Evolutionary conservation across 768 basidiomycete species (phyloP).

Genomic region (Phanerochaete sordida): DNA sequence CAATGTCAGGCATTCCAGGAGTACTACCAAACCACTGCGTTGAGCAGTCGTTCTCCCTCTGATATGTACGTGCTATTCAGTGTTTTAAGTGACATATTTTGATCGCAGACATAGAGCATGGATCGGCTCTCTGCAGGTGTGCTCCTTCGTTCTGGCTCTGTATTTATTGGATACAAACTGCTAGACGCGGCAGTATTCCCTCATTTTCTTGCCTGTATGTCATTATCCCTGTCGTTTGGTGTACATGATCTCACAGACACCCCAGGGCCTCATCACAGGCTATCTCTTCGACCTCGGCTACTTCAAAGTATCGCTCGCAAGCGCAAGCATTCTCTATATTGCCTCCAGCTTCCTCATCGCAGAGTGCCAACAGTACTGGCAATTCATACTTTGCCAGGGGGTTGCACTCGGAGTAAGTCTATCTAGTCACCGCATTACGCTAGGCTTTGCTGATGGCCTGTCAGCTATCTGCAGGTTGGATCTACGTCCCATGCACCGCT

Average conservation of each 20-base stretch:
- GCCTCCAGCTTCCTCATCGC: background rate
- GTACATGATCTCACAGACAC: background rate
- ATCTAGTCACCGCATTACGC: too few species aligned
- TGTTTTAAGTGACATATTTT: background rate
- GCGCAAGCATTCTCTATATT: background rate
- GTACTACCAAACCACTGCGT: background rate
- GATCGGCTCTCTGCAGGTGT: conserved; percentile 2
- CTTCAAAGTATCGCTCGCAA: background rate
- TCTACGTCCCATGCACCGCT: background rate
- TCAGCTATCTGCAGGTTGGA: background rate
- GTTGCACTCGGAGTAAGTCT: background rate
- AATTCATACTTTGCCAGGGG: background rate
- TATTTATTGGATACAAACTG: too few species aligned
- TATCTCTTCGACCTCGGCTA: background rate
- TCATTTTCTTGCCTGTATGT: background rate
- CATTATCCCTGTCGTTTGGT: background rate
- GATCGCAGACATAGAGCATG: background rate
- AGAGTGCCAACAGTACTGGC: conserved; percentile 1
- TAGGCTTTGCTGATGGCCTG: background rate
- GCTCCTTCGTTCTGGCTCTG: background rate
- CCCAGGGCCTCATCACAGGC: background rate
- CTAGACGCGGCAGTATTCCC: background rate
- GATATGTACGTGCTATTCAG: background rate
- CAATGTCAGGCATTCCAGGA: background rate
- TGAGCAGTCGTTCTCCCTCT: background rate